Conservation (phyloP, 331 rosid species). For the Quercus lobata region DNA sequence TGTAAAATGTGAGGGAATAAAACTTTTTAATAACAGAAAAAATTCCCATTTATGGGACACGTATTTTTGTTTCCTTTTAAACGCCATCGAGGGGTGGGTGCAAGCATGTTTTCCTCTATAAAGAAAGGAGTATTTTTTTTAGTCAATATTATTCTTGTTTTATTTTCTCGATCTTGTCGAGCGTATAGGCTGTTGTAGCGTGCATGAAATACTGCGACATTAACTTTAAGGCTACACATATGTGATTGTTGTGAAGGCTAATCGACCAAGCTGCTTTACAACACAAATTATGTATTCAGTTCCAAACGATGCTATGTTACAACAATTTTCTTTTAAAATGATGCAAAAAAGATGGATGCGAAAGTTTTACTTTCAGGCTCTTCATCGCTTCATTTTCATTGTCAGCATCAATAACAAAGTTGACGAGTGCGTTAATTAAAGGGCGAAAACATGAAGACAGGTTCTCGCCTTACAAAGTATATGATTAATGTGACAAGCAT, state of each 20-base stretch:
- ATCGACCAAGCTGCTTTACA: background rate
- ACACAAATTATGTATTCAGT: background rate
- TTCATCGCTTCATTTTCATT: background rate
- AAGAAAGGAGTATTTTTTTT: background rate
- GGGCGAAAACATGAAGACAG: background rate
- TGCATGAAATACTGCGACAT: background rate
- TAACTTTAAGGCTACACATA: background rate
- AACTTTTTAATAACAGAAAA: slow-evolving; percentile 12
- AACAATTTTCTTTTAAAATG: too few species aligned
- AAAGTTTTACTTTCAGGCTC: too few species aligned
- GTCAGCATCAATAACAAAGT: background rate
- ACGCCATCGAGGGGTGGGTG: background rate
- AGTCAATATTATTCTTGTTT: background rate
- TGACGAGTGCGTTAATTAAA: background rate
- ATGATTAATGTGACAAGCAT: background rate
- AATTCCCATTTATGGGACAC: slow-evolving; percentile 18
- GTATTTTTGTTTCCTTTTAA: background rate
- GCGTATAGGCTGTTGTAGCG: too few species aligned
- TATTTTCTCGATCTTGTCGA: slow-evolving; percentile 6
- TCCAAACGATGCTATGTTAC: background rate
- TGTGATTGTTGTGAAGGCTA: background rate
- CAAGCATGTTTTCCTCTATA: slow-evolving; percentile 6
- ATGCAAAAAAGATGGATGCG: too few species aligned
- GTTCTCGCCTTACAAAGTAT: background rate
- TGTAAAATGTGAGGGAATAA: slow-evolving; percentile 30